Base-by-base conservation (phyloP, 169 alveolate species). In the Plasmodium gonderi region DNA sequence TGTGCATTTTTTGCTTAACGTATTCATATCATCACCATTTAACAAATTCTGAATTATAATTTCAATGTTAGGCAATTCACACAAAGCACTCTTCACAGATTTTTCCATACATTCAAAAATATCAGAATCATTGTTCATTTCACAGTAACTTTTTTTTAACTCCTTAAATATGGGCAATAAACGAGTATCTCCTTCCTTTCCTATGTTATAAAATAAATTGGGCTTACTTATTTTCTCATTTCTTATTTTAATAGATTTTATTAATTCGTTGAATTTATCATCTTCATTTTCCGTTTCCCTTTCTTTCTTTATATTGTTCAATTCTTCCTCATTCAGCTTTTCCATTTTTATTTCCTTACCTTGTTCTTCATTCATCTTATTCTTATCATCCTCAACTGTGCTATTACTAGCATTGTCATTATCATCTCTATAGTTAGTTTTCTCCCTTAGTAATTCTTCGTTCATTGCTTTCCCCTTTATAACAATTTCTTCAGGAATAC, bases 1-100 rank as follows among this genome's bases (percentile, higher is more conserved):
- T 51, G 96, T 97, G 81, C 99, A 99, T 72, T 91, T 90, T 78
- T 97, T 96, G 17, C 91, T 82, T 49, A 99, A 82, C 17, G 96
- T 90, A 91, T 60, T 94, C 90, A 79, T 95, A 79, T 91, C 91
- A 47, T 97, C 98, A 3, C 97, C 97, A 42, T 95, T 95, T 42
- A 98, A 95, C 36, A 98, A 95, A 68, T 97, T 95, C 36, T 96
- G 96, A 36, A 98, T 96, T n/a, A 98, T 96, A 47, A 94, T 94
- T 42, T 97, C 99, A 76, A 98, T 97, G 89, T 98, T 96, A 0
- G 99, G 99, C 36, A 97, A 95, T 91, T 97, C 98, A 69, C 99
- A 98, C 44, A 97, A 80, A 29, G 99, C 98, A 67, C 98, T 91
- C 60, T 95, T 97, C 11, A 98, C 97, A 2, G 96, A 91, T 60